Conservation (phyloP, 1,139 yeast species). For the Geotrichum bryndzae region DNA sequence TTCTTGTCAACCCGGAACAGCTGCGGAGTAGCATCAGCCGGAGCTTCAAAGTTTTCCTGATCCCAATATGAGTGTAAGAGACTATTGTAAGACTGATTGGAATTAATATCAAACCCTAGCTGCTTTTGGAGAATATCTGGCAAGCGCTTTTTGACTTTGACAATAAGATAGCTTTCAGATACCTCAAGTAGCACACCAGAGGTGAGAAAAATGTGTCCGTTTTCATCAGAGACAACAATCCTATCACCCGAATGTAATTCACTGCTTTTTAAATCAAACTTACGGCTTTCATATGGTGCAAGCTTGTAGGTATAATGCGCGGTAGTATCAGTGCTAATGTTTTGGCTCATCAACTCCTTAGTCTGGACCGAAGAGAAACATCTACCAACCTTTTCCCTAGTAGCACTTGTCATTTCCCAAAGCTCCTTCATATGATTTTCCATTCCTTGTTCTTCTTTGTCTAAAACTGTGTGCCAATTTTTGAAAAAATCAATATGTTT, state of each 20-base stretch:
- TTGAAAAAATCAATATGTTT: constrained; percentile 50
- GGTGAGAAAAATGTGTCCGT: constrained; percentile 70
- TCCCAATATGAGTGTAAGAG: constrained; percentile 34
- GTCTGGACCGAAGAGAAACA: constrained; percentile 39
- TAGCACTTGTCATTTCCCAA: constrained; percentile 58
- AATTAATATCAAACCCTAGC: constrained; percentile 40
- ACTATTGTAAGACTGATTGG: constrained; percentile 48
- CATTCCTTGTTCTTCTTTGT: constrained; percentile 64
- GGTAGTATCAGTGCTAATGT: background rate
- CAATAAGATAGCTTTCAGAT: constrained; percentile 30
- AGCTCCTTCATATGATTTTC: constrained; percentile 53
- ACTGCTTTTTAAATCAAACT: constrained; percentile 21
- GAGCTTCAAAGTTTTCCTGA: background rate
- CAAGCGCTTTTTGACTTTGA: constrained; percentile 50
- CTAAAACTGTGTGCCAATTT: constrained; percentile 69
- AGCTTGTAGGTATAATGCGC: constrained; percentile 19
- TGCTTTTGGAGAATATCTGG: constrained; percentile 41
- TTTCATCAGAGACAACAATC: constrained; percentile 71
- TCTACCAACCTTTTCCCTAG: constrained; percentile 58
- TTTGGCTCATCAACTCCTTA: background rate
- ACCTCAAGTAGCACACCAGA: constrained; percentile 52
- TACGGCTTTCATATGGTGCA: constrained; percentile 16
- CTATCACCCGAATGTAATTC: constrained; percentile 30
- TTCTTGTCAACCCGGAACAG: constrained; percentile 73
- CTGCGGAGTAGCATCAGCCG: constrained; percentile 1